Conservation (phyloP, 805 yeast species). For the Monosporozyma siamensis region DNA sequence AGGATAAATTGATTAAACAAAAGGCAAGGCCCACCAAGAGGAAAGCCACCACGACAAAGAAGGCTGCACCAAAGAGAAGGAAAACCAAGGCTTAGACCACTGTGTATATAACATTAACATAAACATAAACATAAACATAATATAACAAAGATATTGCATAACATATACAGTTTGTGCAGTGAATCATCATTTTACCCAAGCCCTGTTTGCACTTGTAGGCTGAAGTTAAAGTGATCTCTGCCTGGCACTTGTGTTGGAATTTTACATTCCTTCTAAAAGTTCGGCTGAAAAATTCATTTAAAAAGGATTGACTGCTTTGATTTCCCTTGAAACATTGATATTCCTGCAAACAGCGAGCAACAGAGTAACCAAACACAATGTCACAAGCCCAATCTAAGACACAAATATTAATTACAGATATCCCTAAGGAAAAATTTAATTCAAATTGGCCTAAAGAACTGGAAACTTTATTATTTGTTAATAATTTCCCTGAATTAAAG, state of each 20-base stretch:
- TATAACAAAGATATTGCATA: too few relatives aligned
- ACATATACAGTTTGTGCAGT: too few relatives aligned
- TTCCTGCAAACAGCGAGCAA: not conserved
- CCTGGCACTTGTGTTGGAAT: too few relatives aligned
- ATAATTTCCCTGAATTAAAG: constrained; percentile 18
- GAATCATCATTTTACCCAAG: too few relatives aligned
- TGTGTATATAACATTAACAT: too few relatives aligned
- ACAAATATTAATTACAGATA: constrained; percentile 28
- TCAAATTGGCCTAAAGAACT: constrained; percentile 21
- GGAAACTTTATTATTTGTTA: constrained; percentile 17
- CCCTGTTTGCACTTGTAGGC: too few relatives aligned
- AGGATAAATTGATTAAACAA: constrained; percentile 30
- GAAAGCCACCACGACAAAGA: constrained; percentile 14
- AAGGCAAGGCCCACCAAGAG: constrained; percentile 24
- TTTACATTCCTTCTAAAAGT: too few relatives aligned
- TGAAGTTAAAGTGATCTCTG: too few relatives aligned
- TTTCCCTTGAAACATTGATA: not conserved
- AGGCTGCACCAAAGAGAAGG: constrained; percentile 12
- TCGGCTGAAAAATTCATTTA: too few relatives aligned
- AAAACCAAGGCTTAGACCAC: constrained; percentile 16
- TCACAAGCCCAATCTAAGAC: constrained; percentile 9
- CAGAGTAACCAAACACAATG: too few relatives aligned
- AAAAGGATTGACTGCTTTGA: too few relatives aligned
- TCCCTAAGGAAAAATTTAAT: constrained; percentile 19
- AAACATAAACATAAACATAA: too few relatives aligned